Evolutionary conservation across 495 filamentous ascomycete species (phyloP), one percentile per base, ranked within the genome.

Genomic region (Penicillium canescens): DNA sequence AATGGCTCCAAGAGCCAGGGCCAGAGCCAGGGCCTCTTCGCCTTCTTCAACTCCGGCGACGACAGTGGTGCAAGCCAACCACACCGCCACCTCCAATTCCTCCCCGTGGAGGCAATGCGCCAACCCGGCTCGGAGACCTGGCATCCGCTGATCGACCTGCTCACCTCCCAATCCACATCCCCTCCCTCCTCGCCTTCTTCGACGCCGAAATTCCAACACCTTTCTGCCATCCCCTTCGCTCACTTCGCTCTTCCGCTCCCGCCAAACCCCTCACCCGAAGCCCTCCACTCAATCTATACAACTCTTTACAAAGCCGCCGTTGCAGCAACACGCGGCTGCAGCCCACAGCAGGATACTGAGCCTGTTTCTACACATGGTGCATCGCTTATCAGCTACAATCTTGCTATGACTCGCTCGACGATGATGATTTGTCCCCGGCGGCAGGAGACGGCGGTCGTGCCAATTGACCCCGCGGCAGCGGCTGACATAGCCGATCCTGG

Each of bases 11-110:
- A 31, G 28, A 31, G 2, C 11, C 26, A 42, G 13, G 9, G 16
- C 37, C 50, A 8, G 10, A 6, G 34, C n/a, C 54, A 47, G 36
- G 57, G 67, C 43, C 69, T 95, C 1, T 92, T 86, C 61, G 88
- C 84, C 11, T 95, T 94, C 69, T 95, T 91, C 76, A 95, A 95
- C 60, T 89, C 85, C 24, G 90, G 90, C 9, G 70, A 79, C 1
- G 76, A 86, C 44, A 90, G 85, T n/a, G 90, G 90, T 0, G 88
- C 89, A 5, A 88, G 84, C 47, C 89, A 95, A 68, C 81, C 87
- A 1, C 90, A 93, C 68, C 72, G 90, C 14, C 90, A 95, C 60
- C 53, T 95, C 3, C 90, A 95, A 64, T 83, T 95, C 31, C 71
- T 93, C 3, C 87, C 88, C 0, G 78, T 91, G 0, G 81, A 84